A percentile compares a stretch with the other conserved stretches of the same genome.
Evolutionary conservation across 352 stramenopile species (phyloP).

Genomic region (Phytopythium delawarense): DNA sequence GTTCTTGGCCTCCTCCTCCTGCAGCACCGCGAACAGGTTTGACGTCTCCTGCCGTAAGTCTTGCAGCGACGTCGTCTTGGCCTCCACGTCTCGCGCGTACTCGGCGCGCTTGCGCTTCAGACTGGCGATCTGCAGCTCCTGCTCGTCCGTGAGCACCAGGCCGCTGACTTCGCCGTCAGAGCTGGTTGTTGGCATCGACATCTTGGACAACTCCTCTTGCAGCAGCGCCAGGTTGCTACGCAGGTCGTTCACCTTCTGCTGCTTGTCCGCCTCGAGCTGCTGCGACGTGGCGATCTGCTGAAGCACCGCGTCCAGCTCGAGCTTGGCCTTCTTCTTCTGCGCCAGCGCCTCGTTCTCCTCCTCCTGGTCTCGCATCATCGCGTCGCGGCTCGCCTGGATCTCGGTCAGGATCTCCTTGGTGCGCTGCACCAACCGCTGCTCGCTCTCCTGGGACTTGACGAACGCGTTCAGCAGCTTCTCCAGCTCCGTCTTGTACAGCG

Average conservation of each 20-base stretch:
- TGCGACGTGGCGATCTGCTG: constrained; percentile 56
- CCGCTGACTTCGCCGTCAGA: constrained; percentile 1
- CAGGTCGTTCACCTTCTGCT: constrained; percentile 68
- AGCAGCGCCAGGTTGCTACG: constrained; percentile 55
- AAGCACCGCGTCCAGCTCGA: constrained; percentile 66
- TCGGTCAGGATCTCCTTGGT: constrained; percentile 71
- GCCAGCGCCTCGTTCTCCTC: constrained; percentile 66
- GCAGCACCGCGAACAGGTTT: constrained; percentile 56
- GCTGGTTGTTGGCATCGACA: constrained; percentile 33
- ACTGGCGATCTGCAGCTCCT: constrained; percentile 63
- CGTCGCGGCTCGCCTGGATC: constrained; percentile 72
- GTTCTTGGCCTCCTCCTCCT: constrained; percentile 63
- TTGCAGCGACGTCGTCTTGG: constrained; percentile 60
- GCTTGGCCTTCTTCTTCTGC: constrained; percentile 67
- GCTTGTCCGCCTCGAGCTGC: constrained; percentile 67
- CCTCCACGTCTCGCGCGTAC: constrained; percentile 62
- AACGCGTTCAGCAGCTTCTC: constrained; percentile 71
- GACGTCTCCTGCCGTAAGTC: constrained; percentile 62
- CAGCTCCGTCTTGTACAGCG: constrained; percentile 74
- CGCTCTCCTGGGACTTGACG: constrained; percentile 80
- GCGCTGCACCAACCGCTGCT: constrained; percentile 60
- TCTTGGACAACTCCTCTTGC: constrained; percentile 57
- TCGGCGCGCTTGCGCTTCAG: constrained; percentile 72
- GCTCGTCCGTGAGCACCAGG: constrained; percentile 60
- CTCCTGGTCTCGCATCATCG: constrained; percentile 71